Percentiles rank a stretch among this genome's conserved stretches.
Evolutionary conservation across 768 basidiomycete genomes (phyloP).

Genomic region (Cyclocybe aegerita): DNA sequence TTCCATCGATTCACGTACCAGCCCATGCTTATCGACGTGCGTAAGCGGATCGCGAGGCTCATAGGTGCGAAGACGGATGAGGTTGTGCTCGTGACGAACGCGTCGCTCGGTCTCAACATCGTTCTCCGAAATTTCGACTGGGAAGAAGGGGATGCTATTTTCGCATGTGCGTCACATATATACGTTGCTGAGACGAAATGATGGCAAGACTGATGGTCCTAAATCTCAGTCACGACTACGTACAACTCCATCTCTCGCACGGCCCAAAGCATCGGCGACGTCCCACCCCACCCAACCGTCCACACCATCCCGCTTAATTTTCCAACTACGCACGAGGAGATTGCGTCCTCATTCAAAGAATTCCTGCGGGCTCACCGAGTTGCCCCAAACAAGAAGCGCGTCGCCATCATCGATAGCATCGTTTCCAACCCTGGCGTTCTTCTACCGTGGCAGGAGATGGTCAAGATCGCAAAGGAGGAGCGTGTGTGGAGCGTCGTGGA

Average conservation of each 20-base stretch:
- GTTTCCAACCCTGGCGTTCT: conserved; percentile 56
- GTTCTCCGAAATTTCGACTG: conserved; percentile 64
- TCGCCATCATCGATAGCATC: conserved; percentile 67
- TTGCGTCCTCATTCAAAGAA: conserved; percentile 41
- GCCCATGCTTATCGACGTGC: conserved; percentile 30
- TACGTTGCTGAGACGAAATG: conserved; percentile 6
- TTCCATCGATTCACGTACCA: conserved; percentile 40
- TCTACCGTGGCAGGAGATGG: conserved; percentile 73
- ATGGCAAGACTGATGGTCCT: too few relatives aligned
- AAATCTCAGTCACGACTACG: too few relatives aligned
- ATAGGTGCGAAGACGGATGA: conserved; percentile 48
- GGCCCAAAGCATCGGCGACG: too few relatives aligned
- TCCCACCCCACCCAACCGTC: too few relatives aligned
- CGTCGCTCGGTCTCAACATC: conserved; percentile 62
- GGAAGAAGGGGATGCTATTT: conserved; percentile 59
- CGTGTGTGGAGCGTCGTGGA: conserved; percentile 67
- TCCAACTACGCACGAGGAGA: too few relatives aligned
- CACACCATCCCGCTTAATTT: too few relatives aligned
- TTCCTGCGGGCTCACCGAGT: conserved; percentile 35
- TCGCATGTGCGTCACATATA: conserved; percentile 50
- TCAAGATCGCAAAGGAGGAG: conserved; percentile 61
- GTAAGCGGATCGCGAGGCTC: conserved; percentile 47
- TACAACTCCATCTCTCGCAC: too few relatives aligned
- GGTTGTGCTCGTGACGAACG: conserved; percentile 55
- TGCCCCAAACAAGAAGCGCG: conserved; percentile 38